Base-by-base conservation (phyloP, 768 basidiomycete genomes). In the Trametes villosa region DNA sequence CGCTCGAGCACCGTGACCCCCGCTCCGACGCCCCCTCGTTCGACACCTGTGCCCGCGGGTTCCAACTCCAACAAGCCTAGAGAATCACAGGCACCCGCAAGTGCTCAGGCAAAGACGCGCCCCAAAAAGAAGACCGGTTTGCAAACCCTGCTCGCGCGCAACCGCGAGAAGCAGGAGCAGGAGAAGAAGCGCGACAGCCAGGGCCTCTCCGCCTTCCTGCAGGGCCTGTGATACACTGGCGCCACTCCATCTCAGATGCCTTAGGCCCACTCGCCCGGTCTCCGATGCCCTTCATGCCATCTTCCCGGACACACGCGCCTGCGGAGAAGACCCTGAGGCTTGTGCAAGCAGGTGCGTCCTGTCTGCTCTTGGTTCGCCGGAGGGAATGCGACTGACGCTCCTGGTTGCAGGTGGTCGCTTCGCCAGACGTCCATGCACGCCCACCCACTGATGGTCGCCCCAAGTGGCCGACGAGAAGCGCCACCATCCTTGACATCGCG, bases 61-160 rank as follows among this genome's bases (percentile, higher is more conserved):
- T 29, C 48, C 13, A 4, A 49, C n/a, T 46, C 51, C 15, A 53
- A 53, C 4, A 40, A 42, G 44, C 31, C 49, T 24, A n/a, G 50
- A 9, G 46, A 8, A 11, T n/a, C 48, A 12, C 6, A 29, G 2
- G 46, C 46, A 18, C 38, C 45, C 20, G 41, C 34, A 13, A 20
- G 34, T n/a, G n/a, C n/a, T 6, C 66, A 65, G 34, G 29, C 68
- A 6, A 81, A 76, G 53, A 55, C 75, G 9, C 78, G 79, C 11
- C 69, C 76, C 12, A 88, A 87, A 72, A 85, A 84, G 71, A 83
- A 81, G 65, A 72, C 80, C 0, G 80, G 80, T 11, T 68, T 92
- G 41, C 87, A 85, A 69, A 80, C 84, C 42, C 80, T 92, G 77
- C 76, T 92, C 33, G 80, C 80, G 27, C 81, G 83, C 40, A 88